phyloP scores from a whole-genome alignment of 225 moss, liverwort and hornwort species.

The Pleurozium schreberi region DNA sequence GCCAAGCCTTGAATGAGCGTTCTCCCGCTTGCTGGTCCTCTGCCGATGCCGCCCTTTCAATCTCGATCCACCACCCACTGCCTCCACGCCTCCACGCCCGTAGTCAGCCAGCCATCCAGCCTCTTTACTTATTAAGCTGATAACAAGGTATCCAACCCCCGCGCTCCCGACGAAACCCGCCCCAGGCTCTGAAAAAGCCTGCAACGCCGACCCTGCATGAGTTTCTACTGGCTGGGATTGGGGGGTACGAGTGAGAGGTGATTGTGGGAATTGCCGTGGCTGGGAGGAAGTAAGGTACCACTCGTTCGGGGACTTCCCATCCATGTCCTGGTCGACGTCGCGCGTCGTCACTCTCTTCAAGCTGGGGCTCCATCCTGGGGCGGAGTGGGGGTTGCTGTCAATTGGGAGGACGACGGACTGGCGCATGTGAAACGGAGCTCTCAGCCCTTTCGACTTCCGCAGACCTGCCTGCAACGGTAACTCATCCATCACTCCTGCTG shows the following conservation, averaged over 20 bases:
- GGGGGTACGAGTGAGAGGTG: background rate
- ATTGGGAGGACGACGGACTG: background rate
- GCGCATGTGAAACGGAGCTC: slow-evolving; percentile 17
- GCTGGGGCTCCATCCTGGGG: background rate
- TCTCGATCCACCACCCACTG: background rate
- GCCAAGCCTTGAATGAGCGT: background rate
- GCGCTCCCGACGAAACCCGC: background rate
- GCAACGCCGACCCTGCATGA: background rate
- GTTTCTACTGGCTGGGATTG: background rate
- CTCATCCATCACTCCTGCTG: background rate
- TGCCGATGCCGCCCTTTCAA: background rate
- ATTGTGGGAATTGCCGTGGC: background rate
- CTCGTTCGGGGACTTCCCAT: background rate
- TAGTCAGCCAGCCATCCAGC: too few relatives aligned
- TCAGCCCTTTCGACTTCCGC: slow-evolving; percentile 9
- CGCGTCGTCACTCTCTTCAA: background rate
- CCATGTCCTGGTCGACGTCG: slow-evolving; percentile 10
- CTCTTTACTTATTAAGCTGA: background rate
- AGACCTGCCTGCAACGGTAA: slow-evolving; percentile 20
- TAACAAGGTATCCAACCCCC: background rate
- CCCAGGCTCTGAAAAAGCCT: background rate
- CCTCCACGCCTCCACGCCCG: background rate
- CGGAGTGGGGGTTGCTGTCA: background rate
- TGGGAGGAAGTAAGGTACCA: background rate
- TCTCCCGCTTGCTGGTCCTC: background rate